phyloP scores from a whole-genome alignment of 768 basidiomycete genomes.

The Amanita brunnescens region DNA sequence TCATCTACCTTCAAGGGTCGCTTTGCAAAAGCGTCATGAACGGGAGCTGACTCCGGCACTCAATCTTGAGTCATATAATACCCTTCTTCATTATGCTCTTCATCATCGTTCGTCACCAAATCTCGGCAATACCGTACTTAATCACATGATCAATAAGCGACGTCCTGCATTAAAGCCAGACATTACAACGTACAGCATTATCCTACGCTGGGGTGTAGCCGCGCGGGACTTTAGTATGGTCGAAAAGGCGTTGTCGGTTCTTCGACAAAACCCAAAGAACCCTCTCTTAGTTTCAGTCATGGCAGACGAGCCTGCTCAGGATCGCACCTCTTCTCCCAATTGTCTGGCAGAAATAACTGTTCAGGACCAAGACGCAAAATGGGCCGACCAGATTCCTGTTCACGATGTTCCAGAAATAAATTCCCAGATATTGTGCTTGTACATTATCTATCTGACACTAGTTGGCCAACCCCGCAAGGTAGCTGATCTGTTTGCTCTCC shows the following conservation, averaged over 20 bases:
- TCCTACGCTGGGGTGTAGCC: constrained; percentile 47
- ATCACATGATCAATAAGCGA: constrained; percentile 44
- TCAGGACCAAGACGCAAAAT: background rate
- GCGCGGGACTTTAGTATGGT: constrained; percentile 36
- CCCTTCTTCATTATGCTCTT: constrained; percentile 59
- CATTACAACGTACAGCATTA: constrained; percentile 45
- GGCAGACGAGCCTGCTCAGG: background rate
- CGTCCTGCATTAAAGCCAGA: constrained; percentile 34
- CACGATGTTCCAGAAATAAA: constrained; percentile 4
- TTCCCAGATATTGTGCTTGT: background rate
- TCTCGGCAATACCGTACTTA: constrained; percentile 39
- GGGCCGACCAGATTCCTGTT: background rate
- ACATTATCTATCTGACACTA: background rate
- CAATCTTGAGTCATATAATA: constrained; percentile 38
- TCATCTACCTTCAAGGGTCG: constrained; percentile 18
- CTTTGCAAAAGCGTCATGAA: constrained; percentile 2
- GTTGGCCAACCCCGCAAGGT: constrained; percentile 4
- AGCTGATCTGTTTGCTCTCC: constrained; percentile 26
- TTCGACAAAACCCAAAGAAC: constrained; percentile 13
- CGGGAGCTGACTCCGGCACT: constrained; percentile 23
- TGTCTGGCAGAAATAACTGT: background rate
- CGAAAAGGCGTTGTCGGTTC: constrained; percentile 26
- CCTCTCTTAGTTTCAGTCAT: background rate
- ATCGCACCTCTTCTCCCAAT: background rate
- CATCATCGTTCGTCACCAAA: constrained; percentile 44